Evolutionary conservation across 2,329 filamentous ascomycete species (phyloP), one percentile per base, ranked within the genome.

Genomic region (Diaporthe capsici): DNA sequence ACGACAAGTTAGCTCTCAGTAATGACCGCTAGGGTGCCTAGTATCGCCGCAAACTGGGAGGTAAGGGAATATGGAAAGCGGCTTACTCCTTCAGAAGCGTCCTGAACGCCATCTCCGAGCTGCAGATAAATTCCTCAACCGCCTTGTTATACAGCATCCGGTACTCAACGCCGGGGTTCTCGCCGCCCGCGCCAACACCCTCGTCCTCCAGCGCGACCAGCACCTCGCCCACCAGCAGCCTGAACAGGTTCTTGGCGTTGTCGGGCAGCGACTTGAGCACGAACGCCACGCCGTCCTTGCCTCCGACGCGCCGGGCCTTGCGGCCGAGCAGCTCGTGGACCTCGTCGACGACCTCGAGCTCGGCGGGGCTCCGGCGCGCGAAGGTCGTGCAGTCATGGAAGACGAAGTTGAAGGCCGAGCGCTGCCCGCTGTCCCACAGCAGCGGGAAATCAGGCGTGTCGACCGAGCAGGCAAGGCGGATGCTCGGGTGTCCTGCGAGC

Each of bases 351-450:
- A 94, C 92, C 80, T 98, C 95, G 10, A 95, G 86, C 82, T 98
- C 95, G 4, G 90, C 88, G 15, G 89, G 87, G 20, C 73, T 71
- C 79, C 94, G 95, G 0, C 94, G 89, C 0, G 90, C 88, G 81
- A 98, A 98, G 0, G 97, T 98, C 1, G 97, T 98, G 80, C 94
- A 94, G 85, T 99, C 96, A 85, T 99, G 97, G 84, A 97, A 98
- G 39, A 95, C 87, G 79, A 98, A 96, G 82, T 94, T 94, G 84
- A 96, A 95, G 39, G 94, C 91, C 22, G 95, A 93, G 63, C 94
- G 93, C n/a, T 96, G 88, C 73, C 92, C 93, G 72, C 94, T 93
- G 84, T 98, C 95, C 96, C 96, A 99, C 70, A 98, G 89, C 1
- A 98, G 85, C 0, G 95, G 87, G 81, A 98, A 98, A 80, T 94